A percentile compares a stretch with the other conserved stretches of the same genome.
Evolutionary conservation across 768 basidiomycete species (phyloP).

Genomic region (Auricularia cornea): DNA sequence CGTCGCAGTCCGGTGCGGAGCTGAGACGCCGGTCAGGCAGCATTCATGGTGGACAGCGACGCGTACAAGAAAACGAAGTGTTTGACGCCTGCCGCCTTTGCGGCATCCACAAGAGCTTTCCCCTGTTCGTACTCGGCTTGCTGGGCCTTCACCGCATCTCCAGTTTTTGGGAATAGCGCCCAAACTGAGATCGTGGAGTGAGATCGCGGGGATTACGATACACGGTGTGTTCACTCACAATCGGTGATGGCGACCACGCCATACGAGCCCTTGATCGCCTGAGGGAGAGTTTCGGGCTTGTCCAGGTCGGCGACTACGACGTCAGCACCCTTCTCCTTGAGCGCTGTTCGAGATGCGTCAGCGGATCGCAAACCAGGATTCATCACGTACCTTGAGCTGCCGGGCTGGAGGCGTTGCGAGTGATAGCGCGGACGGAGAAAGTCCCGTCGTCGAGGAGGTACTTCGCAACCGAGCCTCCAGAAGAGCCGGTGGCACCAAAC

Average conservation of each 20-base stretch:
- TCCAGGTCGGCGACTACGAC: slow-evolving; percentile 12
- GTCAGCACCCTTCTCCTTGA: slow-evolving; percentile 17
- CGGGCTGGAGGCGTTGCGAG: slow-evolving; percentile 21
- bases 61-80: slow-evolving; percentile 6
- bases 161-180: too few species aligned
- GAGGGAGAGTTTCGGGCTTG: neutral
- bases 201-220: too few species aligned
- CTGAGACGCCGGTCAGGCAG: too few species aligned
- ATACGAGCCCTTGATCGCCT: slow-evolving; percentile 5
- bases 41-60: too few species aligned
- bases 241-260: slow-evolving; percentile 11
- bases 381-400: slow-evolving; percentile 13
- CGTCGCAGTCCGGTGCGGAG: neutral
- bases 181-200: too few species aligned
- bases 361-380: too few species aligned
- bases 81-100: slow-evolving; percentile 4
- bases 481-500: slow-evolving; percentile 29
- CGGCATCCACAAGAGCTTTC: slow-evolving; percentile 6
- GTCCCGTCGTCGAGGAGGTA: slow-evolving; percentile 26
- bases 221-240: neutral
- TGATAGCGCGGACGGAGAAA: slow-evolving; percentile 27
- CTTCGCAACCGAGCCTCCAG: slow-evolving; percentile 23
- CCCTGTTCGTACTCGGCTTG: slow-evolving; percentile 4
- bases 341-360: neutral
- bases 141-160: neutral